Conservation (phyloP, 768 basidiomycete genomes). For the Mycena capillaripes region DNA sequence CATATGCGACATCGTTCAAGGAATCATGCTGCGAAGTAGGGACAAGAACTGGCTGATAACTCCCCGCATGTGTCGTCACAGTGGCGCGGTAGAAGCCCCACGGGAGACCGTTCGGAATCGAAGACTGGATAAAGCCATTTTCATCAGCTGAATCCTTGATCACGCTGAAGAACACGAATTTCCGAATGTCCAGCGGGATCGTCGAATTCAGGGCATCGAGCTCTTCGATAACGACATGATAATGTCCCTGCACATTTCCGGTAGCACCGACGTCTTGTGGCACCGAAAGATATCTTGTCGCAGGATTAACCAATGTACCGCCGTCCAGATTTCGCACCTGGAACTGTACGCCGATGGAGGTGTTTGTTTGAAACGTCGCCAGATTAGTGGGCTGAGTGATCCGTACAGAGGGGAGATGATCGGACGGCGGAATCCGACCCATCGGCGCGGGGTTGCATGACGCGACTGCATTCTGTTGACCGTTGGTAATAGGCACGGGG, state of each 20-base stretch:
- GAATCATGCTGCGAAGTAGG: conserved; percentile 56
- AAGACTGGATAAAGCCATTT: conserved; percentile 61
- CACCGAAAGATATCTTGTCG: conserved; percentile 62
- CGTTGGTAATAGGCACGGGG: conserved; percentile 69
- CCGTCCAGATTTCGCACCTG: conserved; percentile 59
- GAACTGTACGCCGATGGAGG: conserved; percentile 66
- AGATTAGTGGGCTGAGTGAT: conserved; percentile 64
- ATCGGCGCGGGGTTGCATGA: conserved; percentile 69
- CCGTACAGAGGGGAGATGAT: conserved; percentile 68
- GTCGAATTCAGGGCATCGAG: conserved; percentile 64
- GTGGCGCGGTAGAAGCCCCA: conserved; percentile 53
- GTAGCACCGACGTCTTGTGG: conserved; percentile 65
- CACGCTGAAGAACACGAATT: conserved; percentile 73
- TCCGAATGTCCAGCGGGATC: conserved; percentile 59
- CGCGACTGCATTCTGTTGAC: conserved; percentile 54
- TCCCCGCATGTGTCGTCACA: conserved; percentile 33
- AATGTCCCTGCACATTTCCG: conserved; percentile 72
- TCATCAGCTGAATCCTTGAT: conserved; percentile 59
- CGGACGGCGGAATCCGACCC: conserved; percentile 66
- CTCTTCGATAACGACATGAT: conserved; percentile 72
- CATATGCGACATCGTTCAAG: conserved; percentile 55
- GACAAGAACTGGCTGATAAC: conserved; percentile 52
- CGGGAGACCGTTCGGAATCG: conserved; percentile 67
- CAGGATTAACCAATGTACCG: conserved; percentile 67
- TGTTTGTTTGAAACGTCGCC: conserved; percentile 57